These are phyloP conservation scores for Crotalaria pallida DNA, from an alignment of 306 rosid species.

Conservation along the genomic window DNA sequence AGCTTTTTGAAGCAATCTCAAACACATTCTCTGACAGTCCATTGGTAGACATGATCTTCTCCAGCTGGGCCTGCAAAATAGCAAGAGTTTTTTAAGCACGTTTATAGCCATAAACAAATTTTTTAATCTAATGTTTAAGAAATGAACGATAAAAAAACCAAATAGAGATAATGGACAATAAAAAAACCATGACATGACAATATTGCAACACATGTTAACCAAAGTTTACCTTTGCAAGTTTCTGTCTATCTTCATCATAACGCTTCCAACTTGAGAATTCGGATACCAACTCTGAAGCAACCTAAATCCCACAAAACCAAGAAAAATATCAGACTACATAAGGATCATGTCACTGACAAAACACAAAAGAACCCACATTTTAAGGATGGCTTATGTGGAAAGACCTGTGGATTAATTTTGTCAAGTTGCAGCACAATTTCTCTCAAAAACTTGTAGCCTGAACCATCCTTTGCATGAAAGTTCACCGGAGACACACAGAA, in stretches of 20 bases:
- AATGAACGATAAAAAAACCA: background rate
- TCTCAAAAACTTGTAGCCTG: slow-evolving; percentile 88
- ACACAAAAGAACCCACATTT: background rate
- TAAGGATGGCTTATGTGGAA: background rate
- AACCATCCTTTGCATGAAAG: slow-evolving; percentile 94
- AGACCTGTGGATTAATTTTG: slow-evolving; percentile 90
- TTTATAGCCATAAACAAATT: background rate
- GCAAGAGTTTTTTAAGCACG: background rate
- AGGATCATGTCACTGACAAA: background rate
- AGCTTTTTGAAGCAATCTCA: slow-evolving; percentile 96
- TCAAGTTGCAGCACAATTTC: slow-evolving; percentile 76
- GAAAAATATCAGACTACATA: background rate
- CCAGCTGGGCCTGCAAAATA: slow-evolving; percentile 86
- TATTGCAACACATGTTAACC: background rate
- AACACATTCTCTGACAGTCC: slow-evolving; percentile 90
- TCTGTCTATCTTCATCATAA: slow-evolving; percentile 77
- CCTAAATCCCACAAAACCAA: slow-evolving; percentile 37
- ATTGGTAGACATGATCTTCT: slow-evolving; percentile 76
- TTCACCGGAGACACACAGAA: slow-evolving; percentile 84
- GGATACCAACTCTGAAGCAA: slow-evolving; percentile 95
- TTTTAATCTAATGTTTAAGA: background rate
- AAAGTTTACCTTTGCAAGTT: slow-evolving; percentile 62
- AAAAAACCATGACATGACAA: background rate
- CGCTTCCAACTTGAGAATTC: slow-evolving; percentile 97
- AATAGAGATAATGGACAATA: background rate